Conservation (phyloP, 2,329 filamentous ascomycete species). For the Hypoxylon sp. region DNA sequence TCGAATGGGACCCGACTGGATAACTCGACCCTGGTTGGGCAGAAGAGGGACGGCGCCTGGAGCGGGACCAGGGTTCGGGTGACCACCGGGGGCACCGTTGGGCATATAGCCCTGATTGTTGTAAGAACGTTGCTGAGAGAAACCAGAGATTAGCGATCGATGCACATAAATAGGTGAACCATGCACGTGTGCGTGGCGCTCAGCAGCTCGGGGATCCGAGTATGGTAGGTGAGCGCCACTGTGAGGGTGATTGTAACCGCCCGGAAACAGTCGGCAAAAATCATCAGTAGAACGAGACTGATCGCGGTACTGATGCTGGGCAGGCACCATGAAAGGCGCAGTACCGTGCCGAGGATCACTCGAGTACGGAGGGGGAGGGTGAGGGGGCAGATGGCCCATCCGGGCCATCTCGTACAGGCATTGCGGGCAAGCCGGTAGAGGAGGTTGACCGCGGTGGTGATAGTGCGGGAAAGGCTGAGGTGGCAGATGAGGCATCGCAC, state of each 20-base stretch:
- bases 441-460: neutral
- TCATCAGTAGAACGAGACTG: slow-evolving; percentile 9
- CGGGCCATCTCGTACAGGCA: slow-evolving; percentile 4
- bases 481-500: slow-evolving; percentile 12
- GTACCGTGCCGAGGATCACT: neutral
- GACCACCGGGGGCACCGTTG: slow-evolving; percentile 68
- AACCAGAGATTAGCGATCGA: slow-evolving; percentile 35
- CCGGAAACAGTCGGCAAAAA: neutral
- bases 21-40: slow-evolving; percentile 75
- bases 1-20: slow-evolving; percentile 75
- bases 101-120: slow-evolving; percentile 71
- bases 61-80: slow-evolving; percentile 61
- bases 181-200: neutral
- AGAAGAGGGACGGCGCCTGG: slow-evolving; percentile 74
- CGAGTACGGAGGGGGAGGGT: neutral
- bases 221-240: neutral
- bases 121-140: slow-evolving; percentile 56
- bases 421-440: neutral
- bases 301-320: slow-evolving; percentile 1
- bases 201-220: slow-evolving; percentile 4
- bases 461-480: neutral
- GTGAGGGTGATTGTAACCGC: neutral
- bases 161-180: slow-evolving; percentile 30
- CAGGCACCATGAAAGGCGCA: neutral
- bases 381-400: neutral